Evolutionary conservation across 768 basidiomycete species (phyloP).

Genomic region (Leccinum olivaceopallidum): DNA sequence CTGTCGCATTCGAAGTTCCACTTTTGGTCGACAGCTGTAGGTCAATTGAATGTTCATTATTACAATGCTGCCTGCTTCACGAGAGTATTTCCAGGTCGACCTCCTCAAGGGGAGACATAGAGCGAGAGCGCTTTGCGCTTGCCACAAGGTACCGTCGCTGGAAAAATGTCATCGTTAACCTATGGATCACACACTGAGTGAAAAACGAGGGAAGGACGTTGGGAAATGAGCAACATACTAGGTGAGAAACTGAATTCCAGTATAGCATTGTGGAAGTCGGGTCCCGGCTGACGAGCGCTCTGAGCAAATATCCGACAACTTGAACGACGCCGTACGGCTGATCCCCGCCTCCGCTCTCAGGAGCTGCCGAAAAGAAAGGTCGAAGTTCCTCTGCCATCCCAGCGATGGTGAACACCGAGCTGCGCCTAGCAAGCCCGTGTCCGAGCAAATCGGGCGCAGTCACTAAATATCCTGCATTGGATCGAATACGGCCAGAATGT

Average conservation of each 20-base stretch:
- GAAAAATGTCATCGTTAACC: not conserved
- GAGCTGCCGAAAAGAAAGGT: too few species aligned
- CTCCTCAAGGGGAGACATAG: slow-evolving; percentile 7
- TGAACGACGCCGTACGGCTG: too few species aligned
- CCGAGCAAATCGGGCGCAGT: too few species aligned
- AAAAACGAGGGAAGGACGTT: slow-evolving; percentile 2
- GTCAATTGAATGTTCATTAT: not conserved
- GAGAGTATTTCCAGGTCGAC: slow-evolving; percentile 10
- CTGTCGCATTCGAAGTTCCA: not conserved
- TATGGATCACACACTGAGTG: not conserved
- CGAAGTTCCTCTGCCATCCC: too few species aligned
- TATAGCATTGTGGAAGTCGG: not conserved
- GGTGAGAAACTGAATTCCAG: slow-evolving; percentile 6
- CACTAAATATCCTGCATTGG: too few species aligned
- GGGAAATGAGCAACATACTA: not conserved
- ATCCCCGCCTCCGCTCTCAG: too few species aligned
- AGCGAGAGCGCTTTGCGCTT: slow-evolving; percentile 9
- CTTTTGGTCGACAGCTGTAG: not conserved
- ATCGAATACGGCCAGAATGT: too few species aligned
- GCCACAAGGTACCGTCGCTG: slow-evolving; percentile 4
- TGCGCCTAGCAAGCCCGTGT: too few species aligned
- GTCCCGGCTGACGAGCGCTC: not conserved
- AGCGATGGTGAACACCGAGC: too few species aligned
- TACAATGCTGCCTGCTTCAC: slow-evolving; percentile 4
- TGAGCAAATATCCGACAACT: too few species aligned